phyloP scores from a whole-genome alignment of 768 basidiomycete species.

The Calocera cornea region DNA sequence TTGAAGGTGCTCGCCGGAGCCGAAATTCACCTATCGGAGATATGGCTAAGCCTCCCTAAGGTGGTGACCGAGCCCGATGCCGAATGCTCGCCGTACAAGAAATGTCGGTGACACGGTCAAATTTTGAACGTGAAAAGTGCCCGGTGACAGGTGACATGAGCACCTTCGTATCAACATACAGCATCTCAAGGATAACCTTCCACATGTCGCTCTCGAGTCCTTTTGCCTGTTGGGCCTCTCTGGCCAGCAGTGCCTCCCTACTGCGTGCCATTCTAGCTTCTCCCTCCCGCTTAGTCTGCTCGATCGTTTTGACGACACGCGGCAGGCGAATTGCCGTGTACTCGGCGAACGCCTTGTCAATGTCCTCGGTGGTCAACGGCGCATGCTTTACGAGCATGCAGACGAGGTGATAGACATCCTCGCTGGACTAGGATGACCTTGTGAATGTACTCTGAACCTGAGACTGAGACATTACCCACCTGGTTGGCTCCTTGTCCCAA shows the following conservation, averaged over 20 bases:
- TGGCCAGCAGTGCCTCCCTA: conserved; percentile 21
- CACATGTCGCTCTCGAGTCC: background rate
- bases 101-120: no score
- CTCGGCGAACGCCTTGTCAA: background rate
- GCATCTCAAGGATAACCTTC: background rate
- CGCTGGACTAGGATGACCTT: background rate
- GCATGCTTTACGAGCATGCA: background rate
- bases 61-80: no score
- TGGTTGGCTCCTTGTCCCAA: conserved; percentile 37
- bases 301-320: background rate
- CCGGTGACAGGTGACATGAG: no score
- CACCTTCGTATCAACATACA: no score
- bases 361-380: background rate
- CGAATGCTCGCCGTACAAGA: no score
- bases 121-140: no score
- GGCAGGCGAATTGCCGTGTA: background rate
- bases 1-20: no score
- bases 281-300: background rate
- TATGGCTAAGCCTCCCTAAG: no score
- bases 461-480: background rate
- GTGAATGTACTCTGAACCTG: background rate
- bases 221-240: conserved; percentile 22
- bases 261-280: conserved; percentile 24
- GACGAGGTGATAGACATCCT: background rate
- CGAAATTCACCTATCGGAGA: no score